Percentiles rank a stretch among this genome's conserved stretches.
phyloP scores from a whole-genome alignment of 1,139 yeast species.

The Spencermartinsiella ligniputridi region DNA sequence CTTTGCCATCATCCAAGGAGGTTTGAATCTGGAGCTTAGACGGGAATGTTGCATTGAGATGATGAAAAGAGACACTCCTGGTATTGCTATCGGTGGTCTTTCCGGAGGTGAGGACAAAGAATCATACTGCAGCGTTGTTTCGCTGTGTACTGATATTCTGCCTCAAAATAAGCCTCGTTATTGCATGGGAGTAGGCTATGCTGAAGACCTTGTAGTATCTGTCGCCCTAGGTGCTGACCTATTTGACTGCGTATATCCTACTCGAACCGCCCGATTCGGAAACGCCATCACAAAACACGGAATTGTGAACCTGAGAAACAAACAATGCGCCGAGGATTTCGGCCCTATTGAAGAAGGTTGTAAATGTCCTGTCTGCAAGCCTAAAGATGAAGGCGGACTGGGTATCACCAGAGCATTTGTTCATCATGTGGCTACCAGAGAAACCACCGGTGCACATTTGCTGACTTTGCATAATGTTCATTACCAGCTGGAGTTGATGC shows the following conservation, averaged over 20 bases:
- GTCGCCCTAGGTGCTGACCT: conserved; percentile 45
- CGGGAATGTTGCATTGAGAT: conserved; percentile 39
- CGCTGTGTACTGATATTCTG: conserved; percentile 38
- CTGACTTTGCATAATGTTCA: conserved; percentile 41
- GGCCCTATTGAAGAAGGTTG: conserved; percentile 40
- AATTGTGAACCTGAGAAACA: conserved; percentile 34
- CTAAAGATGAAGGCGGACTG: conserved; percentile 33
- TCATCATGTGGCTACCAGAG: conserved; percentile 37
- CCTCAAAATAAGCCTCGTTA: conserved; percentile 42
- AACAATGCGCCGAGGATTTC: conserved; percentile 33
- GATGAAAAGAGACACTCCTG: conserved; percentile 43
- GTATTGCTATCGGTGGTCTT: conserved; percentile 44
- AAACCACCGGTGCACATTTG: conserved; percentile 42
- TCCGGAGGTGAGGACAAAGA: conserved; percentile 44
- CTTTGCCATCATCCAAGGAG: conserved; percentile 45
- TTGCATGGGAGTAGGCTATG: conserved; percentile 47
- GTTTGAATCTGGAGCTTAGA: conserved; percentile 38
- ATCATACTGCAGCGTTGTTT: conserved; percentile 38
- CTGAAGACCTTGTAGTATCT: conserved; percentile 42
- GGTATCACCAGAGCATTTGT: conserved; percentile 38
- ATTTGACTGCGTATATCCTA: conserved; percentile 45
- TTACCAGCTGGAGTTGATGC: conserved; percentile 42
- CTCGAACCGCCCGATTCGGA: conserved; percentile 45
- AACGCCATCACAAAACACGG: conserved; percentile 42
- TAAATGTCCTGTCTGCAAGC: conserved; percentile 38